Evolutionary conservation across 2,329 filamentous ascomycete species (phyloP).

Genomic region (Sclerotinia subarctica): DNA sequence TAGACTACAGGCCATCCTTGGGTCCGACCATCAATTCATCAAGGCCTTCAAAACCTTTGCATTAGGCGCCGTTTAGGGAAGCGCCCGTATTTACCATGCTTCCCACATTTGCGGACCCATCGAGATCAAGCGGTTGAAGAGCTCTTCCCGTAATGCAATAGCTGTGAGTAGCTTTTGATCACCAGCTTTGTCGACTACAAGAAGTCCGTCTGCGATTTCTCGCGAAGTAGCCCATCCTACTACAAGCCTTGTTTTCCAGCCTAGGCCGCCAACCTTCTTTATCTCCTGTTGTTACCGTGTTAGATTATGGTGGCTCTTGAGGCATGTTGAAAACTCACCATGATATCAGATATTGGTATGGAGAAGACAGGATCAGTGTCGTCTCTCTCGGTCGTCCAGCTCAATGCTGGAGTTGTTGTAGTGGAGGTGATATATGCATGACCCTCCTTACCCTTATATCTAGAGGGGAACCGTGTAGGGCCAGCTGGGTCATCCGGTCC

Average conservation of each 20-base stretch:
- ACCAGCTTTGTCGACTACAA: slow-evolving; percentile 48
- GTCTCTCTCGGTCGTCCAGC: slow-evolving; percentile 44
- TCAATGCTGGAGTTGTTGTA: slow-evolving; percentile 64
- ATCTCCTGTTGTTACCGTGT: slow-evolving; percentile 48
- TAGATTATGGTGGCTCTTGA: not conserved
- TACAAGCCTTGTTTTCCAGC: slow-evolving; percentile 81
- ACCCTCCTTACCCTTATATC: slow-evolving; percentile 68
- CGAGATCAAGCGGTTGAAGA: slow-evolving; percentile 75
- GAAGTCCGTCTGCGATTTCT: slow-evolving; percentile 67
- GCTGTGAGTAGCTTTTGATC: slow-evolving; percentile 64
- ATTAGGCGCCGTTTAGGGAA: not conserved
- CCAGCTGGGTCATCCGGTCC: slow-evolving; percentile 52
- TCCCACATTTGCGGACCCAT: slow-evolving; percentile 85
- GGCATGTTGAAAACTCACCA: slow-evolving; percentile 20
- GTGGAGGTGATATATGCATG: slow-evolving; percentile 67
- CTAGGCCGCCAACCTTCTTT: slow-evolving; percentile 75
- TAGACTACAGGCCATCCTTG: no score
- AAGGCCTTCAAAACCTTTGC: not conserved
- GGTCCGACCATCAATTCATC: not conserved
- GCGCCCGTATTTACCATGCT: slow-evolving; percentile 54
- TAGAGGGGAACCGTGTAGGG: slow-evolving; percentile 72
- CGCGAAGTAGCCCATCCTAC: slow-evolving; percentile 74
- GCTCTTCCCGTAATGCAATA: slow-evolving; percentile 66
- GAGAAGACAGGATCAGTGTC: slow-evolving; percentile 63
- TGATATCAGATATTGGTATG: slow-evolving; percentile 67